phyloP scores from a whole-genome alignment of 495 filamentous ascomycete genomes.

The Xeromyces bisporus region DNA sequence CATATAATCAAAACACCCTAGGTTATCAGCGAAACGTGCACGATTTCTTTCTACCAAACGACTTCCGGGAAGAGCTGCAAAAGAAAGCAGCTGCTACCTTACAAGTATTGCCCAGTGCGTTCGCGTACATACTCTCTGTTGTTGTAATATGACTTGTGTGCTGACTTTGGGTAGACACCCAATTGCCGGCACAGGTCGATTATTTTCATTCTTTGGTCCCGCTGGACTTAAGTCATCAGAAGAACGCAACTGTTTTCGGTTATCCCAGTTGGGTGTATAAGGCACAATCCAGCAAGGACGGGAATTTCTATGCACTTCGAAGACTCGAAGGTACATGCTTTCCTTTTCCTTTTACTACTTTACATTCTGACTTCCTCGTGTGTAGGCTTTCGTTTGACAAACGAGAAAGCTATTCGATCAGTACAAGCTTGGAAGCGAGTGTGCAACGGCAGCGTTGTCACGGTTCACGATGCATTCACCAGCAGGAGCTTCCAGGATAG shows the following conservation, averaged over 20 bases:
- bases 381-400: constrained; percentile 60
- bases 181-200: constrained; percentile 58
- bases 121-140: too few species aligned
- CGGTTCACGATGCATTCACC: constrained; percentile 82
- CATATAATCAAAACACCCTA: constrained; percentile 57
- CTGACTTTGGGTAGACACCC: constrained; percentile 33
- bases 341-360: too few species aligned
- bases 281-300: constrained; percentile 76
- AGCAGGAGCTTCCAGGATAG: constrained; percentile 84
- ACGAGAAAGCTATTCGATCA: constrained; percentile 68
- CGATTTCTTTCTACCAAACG: constrained; percentile 79
- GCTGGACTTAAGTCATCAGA: constrained; percentile 66
- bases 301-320: constrained; percentile 65
- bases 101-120: constrained; percentile 68
- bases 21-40: constrained; percentile 71
- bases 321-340: constrained; percentile 66
- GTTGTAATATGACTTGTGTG: too few species aligned
- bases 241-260: constrained; percentile 58
- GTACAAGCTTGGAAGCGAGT: constrained; percentile 88
- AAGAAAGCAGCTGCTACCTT: constrained; percentile 72
- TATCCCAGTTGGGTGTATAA: constrained; percentile 91
- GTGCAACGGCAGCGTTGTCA: constrained; percentile 65
- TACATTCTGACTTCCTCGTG: constrained; percentile 5
- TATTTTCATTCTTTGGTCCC: constrained; percentile 82
- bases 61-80: constrained; percentile 71